phyloP scores from a whole-genome alignment of 805 yeast species.

The Ogataea corticis region DNA sequence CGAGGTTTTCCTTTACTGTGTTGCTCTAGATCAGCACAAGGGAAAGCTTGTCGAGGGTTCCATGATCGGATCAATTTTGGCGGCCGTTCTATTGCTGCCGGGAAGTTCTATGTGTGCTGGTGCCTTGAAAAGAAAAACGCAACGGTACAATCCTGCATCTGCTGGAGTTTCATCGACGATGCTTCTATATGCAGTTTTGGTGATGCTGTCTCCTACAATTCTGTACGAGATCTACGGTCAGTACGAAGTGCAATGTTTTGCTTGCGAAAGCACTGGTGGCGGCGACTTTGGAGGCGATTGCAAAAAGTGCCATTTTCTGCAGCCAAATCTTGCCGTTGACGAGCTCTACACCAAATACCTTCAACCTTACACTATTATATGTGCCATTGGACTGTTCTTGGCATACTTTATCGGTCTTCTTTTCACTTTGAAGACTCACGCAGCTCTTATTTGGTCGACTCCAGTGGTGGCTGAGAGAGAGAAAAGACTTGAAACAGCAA shows the following conservation, averaged over 20 bases:
- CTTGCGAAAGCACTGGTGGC: constrained; percentile 39
- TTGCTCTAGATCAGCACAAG: constrained; percentile 82
- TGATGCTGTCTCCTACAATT: constrained; percentile 89
- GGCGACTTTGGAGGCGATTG: constrained; percentile 43
- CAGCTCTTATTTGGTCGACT: constrained; percentile 91
- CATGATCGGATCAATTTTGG: constrained; percentile 88
- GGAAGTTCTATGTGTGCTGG: constrained; percentile 98
- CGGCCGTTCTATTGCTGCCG: constrained; percentile 88
- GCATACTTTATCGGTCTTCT: constrained; percentile 88
- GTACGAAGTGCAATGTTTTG: constrained; percentile 71
- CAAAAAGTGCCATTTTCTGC: constrained; percentile 71
- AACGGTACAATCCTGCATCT: constrained; percentile 90
- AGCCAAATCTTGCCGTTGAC: constrained; percentile 74
- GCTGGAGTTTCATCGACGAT: constrained; percentile 98
- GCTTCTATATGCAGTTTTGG: constrained; percentile 86
- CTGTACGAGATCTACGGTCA: constrained; percentile 89
- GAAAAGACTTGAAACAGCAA: constrained; percentile 21
- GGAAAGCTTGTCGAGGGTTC: constrained; percentile 94
- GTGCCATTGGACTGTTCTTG: constrained; percentile 76
- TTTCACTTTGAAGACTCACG: constrained; percentile 94
- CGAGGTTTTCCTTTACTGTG: constrained; percentile 88
- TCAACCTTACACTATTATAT: constrained; percentile 77
- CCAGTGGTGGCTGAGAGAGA: constrained; percentile 48
- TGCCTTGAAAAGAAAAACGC: constrained; percentile 88
- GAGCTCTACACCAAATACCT: constrained; percentile 64